Base-by-base conservation (phyloP, 2,329 filamentous ascomycete genomes). In the Colletotrichum lupini region DNA sequence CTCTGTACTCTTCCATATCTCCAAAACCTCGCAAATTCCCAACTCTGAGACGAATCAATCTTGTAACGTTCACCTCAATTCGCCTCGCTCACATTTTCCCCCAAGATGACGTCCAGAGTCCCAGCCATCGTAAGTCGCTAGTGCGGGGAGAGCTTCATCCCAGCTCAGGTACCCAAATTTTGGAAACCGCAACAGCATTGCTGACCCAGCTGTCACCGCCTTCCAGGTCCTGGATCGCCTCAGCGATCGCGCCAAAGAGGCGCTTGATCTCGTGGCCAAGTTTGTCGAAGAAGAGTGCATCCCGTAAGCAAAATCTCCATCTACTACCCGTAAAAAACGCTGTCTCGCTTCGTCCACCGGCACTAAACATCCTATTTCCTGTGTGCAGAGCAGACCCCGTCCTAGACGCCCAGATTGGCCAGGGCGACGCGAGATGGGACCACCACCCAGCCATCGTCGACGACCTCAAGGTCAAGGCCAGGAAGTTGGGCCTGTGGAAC, bases 261-360 rank as follows among this genome's bases (percentile, higher is more conserved):
- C 93, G 35, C 87, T 98, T 77, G 95, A 98, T 80, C 81, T 95
- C 76, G 94, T 99, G 77, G 94, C 96, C 87, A 95, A 95, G 83
- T 99, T 99, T 79, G 97, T 99, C 78, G 94, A 98, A 81, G 95
- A 98, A 84, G 95, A 98, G 87, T 99, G 94, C 82, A 92, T 95
- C 77, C 93, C 93, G 90, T 92, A 82, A 85, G 89, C 78, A 35
- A 35, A n/a, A n/a, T 3, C 22, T 30, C 4, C 35, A 9, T 35
- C 32, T 35, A 35, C 32, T 12, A 12, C 32, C 4, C 9, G n/a
- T 4, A 12, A 35, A 8, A 35, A 35, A 5, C 9, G 11, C 32
- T 12, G 32, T 35, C 32, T 35, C 30, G 32, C 32, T 35, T 35
- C 32, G 32, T 35, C 32, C 32, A 35, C 32, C 32, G 32, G 32